phyloP scores from a whole-genome alignment of 2,329 filamentous ascomycete species.

The Didymella keratinophila region DNA sequence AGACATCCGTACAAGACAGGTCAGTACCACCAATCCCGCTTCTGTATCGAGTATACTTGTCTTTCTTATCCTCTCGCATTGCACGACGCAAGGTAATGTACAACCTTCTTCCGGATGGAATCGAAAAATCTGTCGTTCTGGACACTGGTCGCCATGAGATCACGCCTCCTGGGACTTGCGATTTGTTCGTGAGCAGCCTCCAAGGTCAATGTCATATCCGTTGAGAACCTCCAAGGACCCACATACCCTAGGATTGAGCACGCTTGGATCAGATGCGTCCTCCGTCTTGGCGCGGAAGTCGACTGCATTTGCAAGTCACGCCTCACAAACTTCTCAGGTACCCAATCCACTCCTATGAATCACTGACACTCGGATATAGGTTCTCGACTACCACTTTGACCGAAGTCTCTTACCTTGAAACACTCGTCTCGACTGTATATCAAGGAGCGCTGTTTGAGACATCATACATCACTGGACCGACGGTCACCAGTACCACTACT shows the following conservation, averaged over 20 bases:
- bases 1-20: constrained; percentile 17
- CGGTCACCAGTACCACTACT: constrained; percentile 2
- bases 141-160: not conserved
- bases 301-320: not conserved
- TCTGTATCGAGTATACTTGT: not conserved
- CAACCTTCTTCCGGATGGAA: not conserved
- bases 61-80: not conserved
- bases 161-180: not conserved
- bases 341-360: not conserved
- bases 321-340: not conserved
- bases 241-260: too few species aligned
- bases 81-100: constrained; percentile 8
- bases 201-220: not conserved
- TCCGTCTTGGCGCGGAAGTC: too few species aligned
- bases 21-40: not conserved
- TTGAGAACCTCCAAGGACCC: not conserved
- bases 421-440: not conserved
- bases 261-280: not conserved
- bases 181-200: not conserved
- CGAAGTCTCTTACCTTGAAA: not conserved
- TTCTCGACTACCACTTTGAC: not conserved
- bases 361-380: not conserved
- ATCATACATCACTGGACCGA: constrained; percentile 3
- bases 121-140: not conserved
- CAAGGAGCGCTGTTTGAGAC: not conserved